Evolutionary conservation across 805 yeast genomes (phyloP).

Genomic region (Cyberlindnera mycetangii): DNA sequence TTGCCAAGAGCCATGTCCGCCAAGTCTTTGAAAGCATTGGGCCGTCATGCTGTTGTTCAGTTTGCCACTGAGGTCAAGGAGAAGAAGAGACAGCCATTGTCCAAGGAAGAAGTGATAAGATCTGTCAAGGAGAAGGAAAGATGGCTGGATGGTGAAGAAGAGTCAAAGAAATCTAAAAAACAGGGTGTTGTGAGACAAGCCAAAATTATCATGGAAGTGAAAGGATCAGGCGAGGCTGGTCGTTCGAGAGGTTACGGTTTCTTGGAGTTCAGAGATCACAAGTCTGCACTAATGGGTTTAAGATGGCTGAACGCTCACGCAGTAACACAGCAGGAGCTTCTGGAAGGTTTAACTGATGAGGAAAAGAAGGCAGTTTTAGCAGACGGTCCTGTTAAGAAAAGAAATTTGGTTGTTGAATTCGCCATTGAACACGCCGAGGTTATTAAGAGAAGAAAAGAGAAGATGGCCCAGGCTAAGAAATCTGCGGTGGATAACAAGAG

Average conservation of each 20-base stretch:
- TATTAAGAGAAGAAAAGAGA: constrained; percentile 83
- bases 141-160: constrained; percentile 40
- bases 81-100: constrained; percentile 73
- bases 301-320: constrained; percentile 96
- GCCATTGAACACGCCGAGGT: constrained; percentile 95
- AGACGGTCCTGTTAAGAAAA: constrained; percentile 49
- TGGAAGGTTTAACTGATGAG: constrained; percentile 67
- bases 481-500: constrained; percentile 27
- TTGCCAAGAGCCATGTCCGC: constrained; percentile 90
- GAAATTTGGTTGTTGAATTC: constrained; percentile 89
- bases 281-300: constrained; percentile 89
- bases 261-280: constrained; percentile 89
- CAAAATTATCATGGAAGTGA: constrained; percentile 88
- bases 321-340: constrained; percentile 67
- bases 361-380: constrained; percentile 53
- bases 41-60: constrained; percentile 90
- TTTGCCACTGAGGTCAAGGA: constrained; percentile 87
- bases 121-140: constrained; percentile 65
- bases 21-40: constrained; percentile 84
- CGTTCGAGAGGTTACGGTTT: constrained; percentile 97
- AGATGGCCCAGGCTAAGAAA: constrained; percentile 42
- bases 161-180: constrained; percentile 62
- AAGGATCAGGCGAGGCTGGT: constrained; percentile 82
- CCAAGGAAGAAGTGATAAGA: constrained; percentile 83
- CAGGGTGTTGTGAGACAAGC: constrained; percentile 92